phyloP scores from a whole-genome alignment of 768 basidiomycete genomes.

The Pisolithus microcarpus region DNA sequence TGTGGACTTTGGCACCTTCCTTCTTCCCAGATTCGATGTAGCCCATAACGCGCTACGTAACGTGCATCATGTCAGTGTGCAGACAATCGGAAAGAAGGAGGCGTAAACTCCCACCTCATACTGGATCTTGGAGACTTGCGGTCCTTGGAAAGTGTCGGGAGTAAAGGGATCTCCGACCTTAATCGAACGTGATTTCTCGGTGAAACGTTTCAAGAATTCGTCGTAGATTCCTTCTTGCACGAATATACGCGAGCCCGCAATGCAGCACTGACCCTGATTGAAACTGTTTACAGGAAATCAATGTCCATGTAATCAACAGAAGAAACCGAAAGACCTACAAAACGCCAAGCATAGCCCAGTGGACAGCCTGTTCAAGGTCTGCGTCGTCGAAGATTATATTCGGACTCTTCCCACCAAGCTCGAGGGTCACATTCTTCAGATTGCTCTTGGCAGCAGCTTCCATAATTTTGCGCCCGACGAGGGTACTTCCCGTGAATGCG shows the following conservation, averaged over 20 bases:
- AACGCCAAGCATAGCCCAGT: conserved; percentile 59
- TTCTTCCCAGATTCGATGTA: too few species aligned
- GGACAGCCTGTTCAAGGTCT: conserved; percentile 61
- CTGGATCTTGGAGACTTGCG: too few species aligned
- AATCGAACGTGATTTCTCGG: too few species aligned
- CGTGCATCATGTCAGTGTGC: neutral
- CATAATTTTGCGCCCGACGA: conserved; percentile 31
- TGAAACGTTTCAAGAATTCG: neutral
- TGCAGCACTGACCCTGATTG: conserved; percentile 25
- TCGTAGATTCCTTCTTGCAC: conserved; percentile 55
- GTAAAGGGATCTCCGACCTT: too few species aligned
- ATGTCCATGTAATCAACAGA: too few species aligned
- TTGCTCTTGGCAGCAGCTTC: too few species aligned
- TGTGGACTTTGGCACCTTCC: too few species aligned
- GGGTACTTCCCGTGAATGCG: too few species aligned
- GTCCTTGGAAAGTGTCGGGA: too few species aligned
- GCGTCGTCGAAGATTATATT: conserved; percentile 70
- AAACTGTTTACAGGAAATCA: conserved; percentile 24
- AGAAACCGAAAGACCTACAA: conserved; percentile 34
- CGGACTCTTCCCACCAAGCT: conserved; percentile 74
- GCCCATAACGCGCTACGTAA: too few species aligned
- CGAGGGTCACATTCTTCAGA: conserved; percentile 36
- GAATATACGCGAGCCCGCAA: conserved; percentile 50
- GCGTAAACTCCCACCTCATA: too few species aligned
- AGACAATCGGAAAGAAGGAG: conserved; percentile 26